These are phyloP conservation scores for Penicillium longicatenatum DNA, from an alignment of 495 filamentous ascomycete genomes.

Conservation along the genomic window DNA sequence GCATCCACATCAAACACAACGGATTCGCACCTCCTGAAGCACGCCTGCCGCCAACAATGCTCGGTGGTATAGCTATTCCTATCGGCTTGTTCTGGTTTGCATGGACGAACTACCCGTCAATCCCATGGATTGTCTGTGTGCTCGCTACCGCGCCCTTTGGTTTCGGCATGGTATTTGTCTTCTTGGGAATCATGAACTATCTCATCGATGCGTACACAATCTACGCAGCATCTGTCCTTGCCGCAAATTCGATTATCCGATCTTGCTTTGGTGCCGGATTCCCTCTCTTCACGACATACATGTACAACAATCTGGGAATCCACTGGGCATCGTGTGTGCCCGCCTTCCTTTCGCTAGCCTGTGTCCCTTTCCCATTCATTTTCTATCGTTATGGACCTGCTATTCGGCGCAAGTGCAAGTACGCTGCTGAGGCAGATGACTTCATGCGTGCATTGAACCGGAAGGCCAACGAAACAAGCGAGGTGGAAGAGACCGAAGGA, in stretches of 20 bases:
- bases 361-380: conserved; percentile 69
- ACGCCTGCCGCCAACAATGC: conserved; percentile 35
- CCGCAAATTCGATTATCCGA: conserved; percentile 67
- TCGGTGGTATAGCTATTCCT: conserved; percentile 36
- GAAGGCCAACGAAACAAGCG: conserved; percentile 11
- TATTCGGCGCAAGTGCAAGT: conserved; percentile 67
- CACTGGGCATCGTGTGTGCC: conserved; percentile 75
- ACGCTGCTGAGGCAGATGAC: conserved; percentile 59
- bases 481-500: conserved; percentile 2
- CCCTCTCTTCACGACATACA: conserved; percentile 69
- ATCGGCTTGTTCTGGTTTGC: conserved; percentile 58
- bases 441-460: conserved; percentile 25
- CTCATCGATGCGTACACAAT: conserved; percentile 72
- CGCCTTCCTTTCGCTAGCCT: conserved; percentile 65
- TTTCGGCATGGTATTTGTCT: conserved; percentile 67
- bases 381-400: conserved; percentile 65
- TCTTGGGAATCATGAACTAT: conserved; percentile 68
- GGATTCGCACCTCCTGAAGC: conserved; percentile 42
- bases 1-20: conserved; percentile 19
- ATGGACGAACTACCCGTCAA: conserved; percentile 59
- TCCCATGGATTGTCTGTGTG: conserved; percentile 65
- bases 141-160: conserved; percentile 63
- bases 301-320: conserved; percentile 67
- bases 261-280: conserved; percentile 67
- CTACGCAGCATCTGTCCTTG: conserved; percentile 71